Percentiles rank a stretch among this genome's conserved stretches.
phyloP scores from a whole-genome alignment of 1,139 yeast genomes.

The Suhomyces choctaworum region DNA sequence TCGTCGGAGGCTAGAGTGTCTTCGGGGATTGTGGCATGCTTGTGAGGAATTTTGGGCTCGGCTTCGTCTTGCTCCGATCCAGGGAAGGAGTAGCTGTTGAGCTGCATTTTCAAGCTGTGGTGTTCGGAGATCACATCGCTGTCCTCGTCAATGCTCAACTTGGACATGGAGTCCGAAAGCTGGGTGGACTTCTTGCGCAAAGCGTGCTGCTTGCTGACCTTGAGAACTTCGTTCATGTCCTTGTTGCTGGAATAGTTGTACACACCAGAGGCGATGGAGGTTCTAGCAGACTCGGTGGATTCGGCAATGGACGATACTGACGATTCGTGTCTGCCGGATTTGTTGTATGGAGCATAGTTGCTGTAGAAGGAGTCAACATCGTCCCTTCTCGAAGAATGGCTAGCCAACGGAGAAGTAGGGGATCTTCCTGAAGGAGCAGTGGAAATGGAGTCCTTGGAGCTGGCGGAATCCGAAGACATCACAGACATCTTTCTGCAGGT shows the following conservation, averaged over 20 bases:
- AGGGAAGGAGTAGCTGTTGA: slow-evolving; percentile 15
- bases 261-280: slow-evolving; percentile 4
- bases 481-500: slow-evolving; percentile 10
- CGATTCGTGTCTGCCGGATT: not conserved
- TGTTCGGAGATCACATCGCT: slow-evolving; percentile 9
- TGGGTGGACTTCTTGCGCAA: slow-evolving; percentile 6
- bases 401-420: slow-evolving; percentile 3
- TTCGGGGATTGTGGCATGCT: not conserved
- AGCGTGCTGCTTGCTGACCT: slow-evolving; percentile 17
- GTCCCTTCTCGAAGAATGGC: slow-evolving; percentile 1
- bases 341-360: not conserved
- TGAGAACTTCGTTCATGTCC: slow-evolving; percentile 19
- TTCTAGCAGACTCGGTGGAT: slow-evolving; percentile 4
- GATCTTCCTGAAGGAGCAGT: slow-evolving; percentile 5
- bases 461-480: slow-evolving; percentile 7
- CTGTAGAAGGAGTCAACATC: slow-evolving; percentile 1
- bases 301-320: slow-evolving; percentile 5
- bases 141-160: slow-evolving; percentile 10
- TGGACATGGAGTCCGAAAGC: slow-evolving; percentile 4
- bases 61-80: not conserved
- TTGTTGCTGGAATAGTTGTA: slow-evolving; percentile 14
- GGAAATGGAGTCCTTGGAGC: slow-evolving; percentile 8
- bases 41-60: not conserved
- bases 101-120: slow-evolving; percentile 12
- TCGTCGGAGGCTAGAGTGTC: slow-evolving; percentile 4